Conservation (phyloP, 768 basidiomycete species). For the Rhizopogon rudus region DNA sequence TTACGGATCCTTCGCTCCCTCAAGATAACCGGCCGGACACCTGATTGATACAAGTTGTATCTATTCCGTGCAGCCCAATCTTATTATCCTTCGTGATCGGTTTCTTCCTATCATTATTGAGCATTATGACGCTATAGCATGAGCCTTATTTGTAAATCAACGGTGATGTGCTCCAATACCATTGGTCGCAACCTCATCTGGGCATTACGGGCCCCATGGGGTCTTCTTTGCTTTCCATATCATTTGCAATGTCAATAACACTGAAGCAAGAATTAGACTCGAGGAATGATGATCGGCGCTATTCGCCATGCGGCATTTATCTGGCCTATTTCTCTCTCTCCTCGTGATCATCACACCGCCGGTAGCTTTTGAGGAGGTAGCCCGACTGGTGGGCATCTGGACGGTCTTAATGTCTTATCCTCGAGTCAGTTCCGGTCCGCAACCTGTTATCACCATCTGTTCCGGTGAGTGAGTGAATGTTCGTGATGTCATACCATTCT, state of each 20-base stretch:
- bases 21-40: slow-evolving; percentile 35
- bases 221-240: neutral
- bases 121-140: neutral
- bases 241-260: neutral
- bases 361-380: neutral
- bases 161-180: neutral
- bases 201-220: neutral
- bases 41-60: slow-evolving; percentile 6
- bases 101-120: neutral
- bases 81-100: neutral
- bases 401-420: neutral
- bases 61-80: neutral
- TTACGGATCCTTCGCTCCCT: slow-evolving; percentile 62
- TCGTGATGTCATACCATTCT: neutral
- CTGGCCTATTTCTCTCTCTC: neutral
- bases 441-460: neutral
- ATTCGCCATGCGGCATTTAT: neutral
- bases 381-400: neutral
- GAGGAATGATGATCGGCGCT: no score
- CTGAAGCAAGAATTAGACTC: no score
- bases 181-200: neutral
- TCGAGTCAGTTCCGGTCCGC: neutral
- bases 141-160: neutral
- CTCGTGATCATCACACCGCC: neutral
- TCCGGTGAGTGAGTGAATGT: no score